Base-by-base conservation (phyloP, 208 protist species). In the Leishmania mexicana region DNA sequence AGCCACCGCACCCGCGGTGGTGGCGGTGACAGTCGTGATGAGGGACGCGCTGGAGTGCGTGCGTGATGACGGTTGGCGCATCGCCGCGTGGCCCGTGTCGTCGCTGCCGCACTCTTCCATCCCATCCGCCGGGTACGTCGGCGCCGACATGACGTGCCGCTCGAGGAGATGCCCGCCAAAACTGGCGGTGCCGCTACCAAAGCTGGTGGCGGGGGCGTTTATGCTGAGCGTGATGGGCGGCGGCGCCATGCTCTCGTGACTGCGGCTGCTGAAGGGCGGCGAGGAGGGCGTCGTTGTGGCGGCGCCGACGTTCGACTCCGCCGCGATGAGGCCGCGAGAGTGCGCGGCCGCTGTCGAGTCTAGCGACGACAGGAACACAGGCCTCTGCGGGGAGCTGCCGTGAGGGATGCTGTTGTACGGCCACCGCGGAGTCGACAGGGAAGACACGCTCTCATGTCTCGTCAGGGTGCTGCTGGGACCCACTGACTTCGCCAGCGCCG, bases 341-440 rank as follows among this genome's bases (percentile, higher is more conserved):
- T 80, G 78, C 13, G 78, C 83, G 3, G 83, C 73, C 0, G 83
- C 83, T 5, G 83, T 80, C 0, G 78, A 58, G 78, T 86, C 78
- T 35, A 86, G 68, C n/a, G 83, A 57, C 0, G 83, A 86, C 7
- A 86, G 83, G 28, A 86, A 49, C 3, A 86, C 83, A 2, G 83
- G 83, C 45, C 83, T 65, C 78, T 76, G 72, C 64, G 83, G 83
- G 1, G 83, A 83, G 58, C 83, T 83, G 38, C 83, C 83, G 67
- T 86, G 83, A 0, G 75, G 83, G 0, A 58, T 76, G 19, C 19
- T 80, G 83, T 38, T 79, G 54, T 73, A 58, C 35, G 78, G 75
- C 74, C 83, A 83, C 62, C 76, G 75, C 57, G 60, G 51, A 31
- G 77, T 45, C 13, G 60, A 49, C 24, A 54, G 5, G 28, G 80